Evolutionary conservation across 225 moss, liverwort and hornwort genomes (phyloP), one percentile per base, ranked within the genome.

Genomic region (Antitrichia curtipendula): DNA sequence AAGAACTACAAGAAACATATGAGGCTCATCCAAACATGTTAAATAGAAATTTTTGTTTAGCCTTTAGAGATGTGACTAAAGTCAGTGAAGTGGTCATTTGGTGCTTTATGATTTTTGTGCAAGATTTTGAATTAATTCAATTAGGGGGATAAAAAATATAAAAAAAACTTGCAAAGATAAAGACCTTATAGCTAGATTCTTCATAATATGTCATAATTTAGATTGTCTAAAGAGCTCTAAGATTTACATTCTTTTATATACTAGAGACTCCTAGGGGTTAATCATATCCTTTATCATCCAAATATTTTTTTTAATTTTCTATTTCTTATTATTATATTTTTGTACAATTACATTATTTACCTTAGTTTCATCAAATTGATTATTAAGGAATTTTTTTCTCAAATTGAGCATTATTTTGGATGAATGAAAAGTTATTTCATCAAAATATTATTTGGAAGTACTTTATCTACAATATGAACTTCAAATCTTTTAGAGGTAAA

Each of bases 131-230:
- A 31, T 49, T 20, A 49, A 4, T 49, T 49, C 2, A 18, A 19
- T 2, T 31, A 41, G 4, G 2, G 2, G 2, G 1, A 0, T 29
- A 31, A 18, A 17, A 27, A 10, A n/a, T n/a, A n/a, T n/a, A n/a
- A 23, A 0, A 2, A 9, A 52, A 34, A 75, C 4, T 52, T 52
- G 3, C 7, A n/a, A 57, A n/a, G 25, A 17, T 38, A 5, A 57
- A 40, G 18, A 28, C 10, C 6, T 36, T 9, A 4, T 36, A 2
- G 14, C 6, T 36, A 53, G 9, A 24, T 9, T 36, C 13, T 23
- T 23, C 6, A 22, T 15, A 15, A 14, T 15, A 15, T 4, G 2
- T 76, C 15, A 52, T 52, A 9, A 9, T 53, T 36, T 36, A 36
- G 2, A 4, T 76, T 53, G 13, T 15, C 10, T 53, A 6, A 9